Evolutionary conservation across 371 early-diverging fungal species (phyloP).

Genomic region (Lichtheimia ornata): DNA sequence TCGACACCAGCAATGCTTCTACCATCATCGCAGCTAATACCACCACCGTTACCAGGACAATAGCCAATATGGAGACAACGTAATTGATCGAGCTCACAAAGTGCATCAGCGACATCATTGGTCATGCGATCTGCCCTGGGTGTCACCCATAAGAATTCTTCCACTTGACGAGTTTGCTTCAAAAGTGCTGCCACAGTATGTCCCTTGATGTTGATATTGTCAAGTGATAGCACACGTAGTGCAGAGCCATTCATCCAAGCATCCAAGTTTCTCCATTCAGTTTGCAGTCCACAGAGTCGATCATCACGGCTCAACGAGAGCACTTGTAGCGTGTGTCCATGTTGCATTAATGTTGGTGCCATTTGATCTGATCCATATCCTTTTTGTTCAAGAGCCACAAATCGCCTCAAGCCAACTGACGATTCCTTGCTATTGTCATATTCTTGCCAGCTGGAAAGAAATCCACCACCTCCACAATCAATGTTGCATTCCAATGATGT

Average conservation of each 20-base stretch:
- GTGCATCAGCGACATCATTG: background rate
- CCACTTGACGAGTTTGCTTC: background rate
- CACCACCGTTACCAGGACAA: background rate
- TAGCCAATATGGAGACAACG: background rate
- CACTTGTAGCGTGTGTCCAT: background rate
- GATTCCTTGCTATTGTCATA: background rate
- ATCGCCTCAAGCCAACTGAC: background rate
- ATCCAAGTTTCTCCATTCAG: background rate
- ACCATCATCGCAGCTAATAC: background rate
- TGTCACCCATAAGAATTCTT: background rate
- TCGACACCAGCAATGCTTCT: background rate
- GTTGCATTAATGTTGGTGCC: background rate
- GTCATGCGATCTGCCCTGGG: background rate
- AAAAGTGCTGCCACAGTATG: background rate
- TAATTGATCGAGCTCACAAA: background rate
- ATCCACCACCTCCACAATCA: background rate
- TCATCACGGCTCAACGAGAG: background rate
- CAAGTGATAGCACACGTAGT: background rate
- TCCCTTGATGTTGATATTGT: background rate
- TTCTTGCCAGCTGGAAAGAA: background rate
- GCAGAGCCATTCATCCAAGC: background rate
- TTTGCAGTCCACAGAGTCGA: background rate
- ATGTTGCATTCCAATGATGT: background rate
- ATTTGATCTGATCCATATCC: conserved; percentile 1
- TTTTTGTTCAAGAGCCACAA: background rate